Evolutionary conservation across 2,329 filamentous ascomycete genomes (phyloP).

Genomic region (Fusarium globosum): DNA sequence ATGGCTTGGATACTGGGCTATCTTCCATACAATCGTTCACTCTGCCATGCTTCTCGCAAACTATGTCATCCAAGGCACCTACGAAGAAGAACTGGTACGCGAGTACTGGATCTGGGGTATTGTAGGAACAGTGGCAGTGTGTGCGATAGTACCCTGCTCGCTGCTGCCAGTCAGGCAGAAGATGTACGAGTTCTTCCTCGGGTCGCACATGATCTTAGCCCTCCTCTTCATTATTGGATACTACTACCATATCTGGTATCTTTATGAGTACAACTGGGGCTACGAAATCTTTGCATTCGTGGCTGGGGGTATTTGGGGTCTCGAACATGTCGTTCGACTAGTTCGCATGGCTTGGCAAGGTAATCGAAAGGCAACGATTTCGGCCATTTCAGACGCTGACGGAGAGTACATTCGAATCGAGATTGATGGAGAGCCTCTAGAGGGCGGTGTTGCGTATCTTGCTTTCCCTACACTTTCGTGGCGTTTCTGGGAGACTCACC

Average conservation of each 20-base stretch:
- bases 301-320: constrained; percentile 39
- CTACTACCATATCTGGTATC: constrained; percentile 53
- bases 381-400: constrained; percentile 39
- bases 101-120: constrained; percentile 52
- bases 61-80: constrained; percentile 41
- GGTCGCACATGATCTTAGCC: constrained; percentile 47
- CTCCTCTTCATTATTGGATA: constrained; percentile 49
- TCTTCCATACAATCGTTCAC: constrained; percentile 78
- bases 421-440: constrained; percentile 37
- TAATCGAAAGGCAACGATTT: constrained; percentile 38
- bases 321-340: constrained; percentile 48
- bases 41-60: constrained; percentile 48
- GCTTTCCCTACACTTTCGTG: constrained; percentile 51
- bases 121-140: constrained; percentile 45
- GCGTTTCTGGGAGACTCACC: constrained; percentile 53
- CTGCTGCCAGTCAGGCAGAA: constrained; percentile 45
- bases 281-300: constrained; percentile 53
- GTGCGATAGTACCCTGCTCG: constrained; percentile 43
- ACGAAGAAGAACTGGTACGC: constrained; percentile 39
- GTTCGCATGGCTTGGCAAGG: constrained; percentile 41
- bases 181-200: constrained; percentile 51
- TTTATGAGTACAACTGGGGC: constrained; percentile 50
- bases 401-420: constrained; percentile 50
- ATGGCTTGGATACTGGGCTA: constrained; percentile 71
- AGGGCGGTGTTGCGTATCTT: constrained; percentile 50